phyloP scores from a whole-genome alignment of 805 yeast species.

The Saturnispora kantuleensis region DNA sequence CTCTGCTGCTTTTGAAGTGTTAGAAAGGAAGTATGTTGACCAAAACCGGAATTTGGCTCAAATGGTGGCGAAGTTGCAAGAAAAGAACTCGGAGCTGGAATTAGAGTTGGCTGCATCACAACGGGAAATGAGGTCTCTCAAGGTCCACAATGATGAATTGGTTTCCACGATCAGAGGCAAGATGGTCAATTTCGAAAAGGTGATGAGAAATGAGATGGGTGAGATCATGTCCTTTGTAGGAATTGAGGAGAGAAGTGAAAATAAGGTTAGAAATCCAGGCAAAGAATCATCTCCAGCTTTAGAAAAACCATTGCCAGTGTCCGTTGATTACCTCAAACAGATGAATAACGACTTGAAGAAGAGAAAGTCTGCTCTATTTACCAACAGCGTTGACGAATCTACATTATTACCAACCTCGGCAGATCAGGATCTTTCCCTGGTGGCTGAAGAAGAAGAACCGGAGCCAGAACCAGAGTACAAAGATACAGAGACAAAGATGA shows the following conservation, averaged over 20 bases:
- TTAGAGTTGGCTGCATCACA: conserved; percentile 26
- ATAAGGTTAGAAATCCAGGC: background rate
- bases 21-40: conserved; percentile 24
- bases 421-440: conserved; percentile 5
- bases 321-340: conserved; percentile 9
- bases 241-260: background rate
- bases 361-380: conserved; percentile 35
- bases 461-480: conserved; percentile 21
- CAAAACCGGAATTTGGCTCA: conserved; percentile 55
- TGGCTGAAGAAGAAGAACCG: conserved; percentile 7
- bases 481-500: conserved; percentile 6
- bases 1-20: background rate
- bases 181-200: conserved; percentile 10
- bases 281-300: background rate
- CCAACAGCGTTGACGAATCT: background rate
- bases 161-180: conserved; percentile 7
- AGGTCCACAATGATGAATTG: conserved; percentile 16
- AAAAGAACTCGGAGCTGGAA: conserved; percentile 45
- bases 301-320: background rate
- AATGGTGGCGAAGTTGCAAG: conserved; percentile 43
- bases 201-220: conserved; percentile 8
- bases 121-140: conserved; percentile 21
- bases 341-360: conserved; percentile 22
- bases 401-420: background rate
- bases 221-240: background rate